Conservation (phyloP, 1,139 yeast species). For the Debaryomyces sp. region DNA sequence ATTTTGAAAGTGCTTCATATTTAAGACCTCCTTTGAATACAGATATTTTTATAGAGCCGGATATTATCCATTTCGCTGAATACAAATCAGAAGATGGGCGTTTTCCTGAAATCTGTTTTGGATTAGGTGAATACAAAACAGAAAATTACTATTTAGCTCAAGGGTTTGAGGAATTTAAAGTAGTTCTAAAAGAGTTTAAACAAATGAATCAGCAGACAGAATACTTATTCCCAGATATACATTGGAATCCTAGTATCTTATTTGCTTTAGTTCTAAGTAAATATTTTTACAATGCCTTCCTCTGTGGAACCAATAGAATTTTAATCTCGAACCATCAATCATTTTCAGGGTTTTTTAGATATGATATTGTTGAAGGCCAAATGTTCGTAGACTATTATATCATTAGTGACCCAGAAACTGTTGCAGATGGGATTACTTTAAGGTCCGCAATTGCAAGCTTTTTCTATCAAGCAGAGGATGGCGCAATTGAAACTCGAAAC, state of each 20-base stretch:
- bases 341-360: too few relatives aligned
- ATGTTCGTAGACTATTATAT: too few relatives aligned
- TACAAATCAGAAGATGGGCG: neutral
- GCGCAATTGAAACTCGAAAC: too few relatives aligned
- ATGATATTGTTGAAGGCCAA: too few relatives aligned
- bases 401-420: too few relatives aligned
- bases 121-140: neutral
- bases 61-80: neutral
- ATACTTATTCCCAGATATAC: neutral
- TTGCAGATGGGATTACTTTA: too few relatives aligned
- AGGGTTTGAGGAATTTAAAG: neutral
- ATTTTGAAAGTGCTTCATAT: neutral
- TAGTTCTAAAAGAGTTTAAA: neutral
- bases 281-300: too few relatives aligned
- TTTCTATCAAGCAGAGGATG: too few relatives aligned
- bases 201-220: neutral
- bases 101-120: neutral
- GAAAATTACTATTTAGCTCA: neutral
- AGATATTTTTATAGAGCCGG: neutral
- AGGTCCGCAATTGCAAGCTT: too few relatives aligned
- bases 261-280: neutral
- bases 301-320: too few relatives aligned
- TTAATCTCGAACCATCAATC: too few relatives aligned
- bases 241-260: neutral
- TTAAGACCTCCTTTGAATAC: neutral